These are phyloP conservation scores for Anisodus acutangulus DNA, from an alignment of 257 asterid genomes.

Conservation along the genomic window DNA sequence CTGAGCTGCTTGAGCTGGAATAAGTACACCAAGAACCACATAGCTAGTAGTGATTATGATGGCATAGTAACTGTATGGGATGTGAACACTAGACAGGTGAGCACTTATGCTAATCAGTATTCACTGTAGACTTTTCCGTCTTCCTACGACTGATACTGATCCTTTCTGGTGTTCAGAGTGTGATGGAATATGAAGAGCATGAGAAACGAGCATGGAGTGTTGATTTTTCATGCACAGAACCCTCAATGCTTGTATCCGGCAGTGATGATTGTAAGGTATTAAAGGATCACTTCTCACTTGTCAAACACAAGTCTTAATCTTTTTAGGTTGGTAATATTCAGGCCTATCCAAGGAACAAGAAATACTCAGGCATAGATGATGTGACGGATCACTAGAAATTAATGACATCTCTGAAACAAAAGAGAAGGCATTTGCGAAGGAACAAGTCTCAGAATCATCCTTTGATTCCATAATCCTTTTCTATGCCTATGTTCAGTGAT, in stretches of 20 bases:
- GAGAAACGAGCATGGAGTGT: slow-evolving; percentile 62
- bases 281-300: slow-evolving; percentile 12
- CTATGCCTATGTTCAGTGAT: too few species aligned
- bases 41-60: slow-evolving; percentile 58
- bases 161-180: slow-evolving; percentile 42
- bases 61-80: slow-evolving; percentile 62
- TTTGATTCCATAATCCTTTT: too few species aligned
- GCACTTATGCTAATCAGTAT: slow-evolving; percentile 1
- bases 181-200: slow-evolving; percentile 59
- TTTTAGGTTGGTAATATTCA: neutral
- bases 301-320: slow-evolving; percentile 3
- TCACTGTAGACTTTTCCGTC: neutral
- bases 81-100: slow-evolving; percentile 52
- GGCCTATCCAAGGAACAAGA: neutral
- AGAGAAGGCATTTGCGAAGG: too few species aligned
- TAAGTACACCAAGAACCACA: slow-evolving; percentile 48
- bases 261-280: slow-evolving; percentile 61
- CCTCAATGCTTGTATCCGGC: slow-evolving; percentile 59
- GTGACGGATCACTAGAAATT: too few species aligned
- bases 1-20: slow-evolving; percentile 62
- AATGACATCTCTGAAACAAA: too few species aligned
- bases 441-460: too few species aligned
- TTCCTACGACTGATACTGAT: slow-evolving; percentile 24
- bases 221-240: slow-evolving; percentile 54
- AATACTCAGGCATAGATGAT: too few species aligned